Conservation (phyloP, 345 rosid genomes). For the Populus euphratica region DNA sequence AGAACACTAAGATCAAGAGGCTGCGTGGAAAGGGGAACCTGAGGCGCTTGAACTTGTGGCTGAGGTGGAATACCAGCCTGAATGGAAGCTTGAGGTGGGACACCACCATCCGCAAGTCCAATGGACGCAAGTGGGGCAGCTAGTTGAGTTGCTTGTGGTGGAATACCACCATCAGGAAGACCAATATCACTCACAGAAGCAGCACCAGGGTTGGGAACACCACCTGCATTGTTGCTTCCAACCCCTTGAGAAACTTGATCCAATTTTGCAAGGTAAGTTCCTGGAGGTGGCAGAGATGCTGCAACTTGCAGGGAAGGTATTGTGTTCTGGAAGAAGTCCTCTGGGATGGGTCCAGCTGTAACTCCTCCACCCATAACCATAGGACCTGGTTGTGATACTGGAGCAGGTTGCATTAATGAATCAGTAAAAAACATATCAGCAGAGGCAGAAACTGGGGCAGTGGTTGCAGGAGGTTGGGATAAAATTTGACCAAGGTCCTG, state of each 20-base stretch:
- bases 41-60: constrained; percentile 44
- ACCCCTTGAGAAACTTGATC: constrained; percentile 54
- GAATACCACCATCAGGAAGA: constrained; percentile 74
- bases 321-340: constrained; percentile 92
- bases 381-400: constrained; percentile 52
- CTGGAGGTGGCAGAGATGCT: constrained; percentile 78
- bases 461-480: constrained; percentile 46
- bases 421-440: constrained; percentile 66
- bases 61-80: constrained; percentile 38
- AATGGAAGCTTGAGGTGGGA: constrained; percentile 62
- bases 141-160: constrained; percentile 57
- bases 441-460: constrained; percentile 49
- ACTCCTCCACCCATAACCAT: constrained; percentile 39
- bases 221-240: constrained; percentile 30
- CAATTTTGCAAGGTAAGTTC: constrained; percentile 73
- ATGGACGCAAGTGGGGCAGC: constrained; percentile 43
- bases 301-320: constrained; percentile 86
- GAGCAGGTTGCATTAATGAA: constrained; percentile 47
- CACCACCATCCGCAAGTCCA: constrained; percentile 87
- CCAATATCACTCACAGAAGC: constrained; percentile 50
- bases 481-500: constrained; percentile 62
- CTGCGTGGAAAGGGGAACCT: constrained; percentile 49
- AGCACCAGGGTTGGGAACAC: constrained; percentile 37
- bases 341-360: constrained; percentile 75
- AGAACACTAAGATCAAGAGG: constrained; percentile 95